Base-by-base conservation (phyloP, 805 yeast species). In the Lachancea dasiensis region DNA sequence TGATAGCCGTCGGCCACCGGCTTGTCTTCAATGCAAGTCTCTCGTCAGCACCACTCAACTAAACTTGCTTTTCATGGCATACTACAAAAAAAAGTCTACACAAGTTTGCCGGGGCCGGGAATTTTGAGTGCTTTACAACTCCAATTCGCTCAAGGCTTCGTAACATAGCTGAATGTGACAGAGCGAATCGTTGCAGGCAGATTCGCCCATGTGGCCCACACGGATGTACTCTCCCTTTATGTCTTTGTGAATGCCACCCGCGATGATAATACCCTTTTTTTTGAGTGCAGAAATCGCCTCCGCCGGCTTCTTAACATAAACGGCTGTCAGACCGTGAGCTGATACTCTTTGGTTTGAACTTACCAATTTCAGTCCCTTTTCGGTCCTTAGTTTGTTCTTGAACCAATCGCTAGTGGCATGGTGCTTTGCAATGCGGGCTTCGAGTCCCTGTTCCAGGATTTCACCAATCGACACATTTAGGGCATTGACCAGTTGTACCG, bases 201-300 rank as follows among this genome's bases (percentile, higher is more conserved):
- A 73, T 42, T 77, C 79, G 46, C 97, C 96, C 97, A 90, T 90
- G 66, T 89, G 97, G 24, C 97, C 97, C 43, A 89, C 79, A 64
- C 97, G 77, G 69, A 90, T 85, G 67, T 89, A 89, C 60, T 81
- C 79, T 42, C 82, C 73, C 32, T 77, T 80, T 52, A 86, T 77
- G 17, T 78, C 86, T 61, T 77, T 79, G 66, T 84, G 90, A 47
- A 89, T 81, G 41, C 97, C 97, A 34, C 92, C 94, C 31, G 97
- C 95, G 34, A 89, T 73, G 17, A 81, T 75, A 54, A 83, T 75
- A 14, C 87, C 89, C 49, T 77, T 74, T 36, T 69, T 61, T 44
- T 79, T 75, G 46, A 85, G 63, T 33, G 48, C 53, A 31, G 69
- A 61, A 44, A 86, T 67, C 34, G 85, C 70, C 36, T 77, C 79